Percentiles rank a stretch among this genome's conserved stretches.
These are phyloP conservation scores for Diaporthe citri DNA, from an alignment of 2,329 filamentous ascomycete genomes.

Conservation along the genomic window DNA sequence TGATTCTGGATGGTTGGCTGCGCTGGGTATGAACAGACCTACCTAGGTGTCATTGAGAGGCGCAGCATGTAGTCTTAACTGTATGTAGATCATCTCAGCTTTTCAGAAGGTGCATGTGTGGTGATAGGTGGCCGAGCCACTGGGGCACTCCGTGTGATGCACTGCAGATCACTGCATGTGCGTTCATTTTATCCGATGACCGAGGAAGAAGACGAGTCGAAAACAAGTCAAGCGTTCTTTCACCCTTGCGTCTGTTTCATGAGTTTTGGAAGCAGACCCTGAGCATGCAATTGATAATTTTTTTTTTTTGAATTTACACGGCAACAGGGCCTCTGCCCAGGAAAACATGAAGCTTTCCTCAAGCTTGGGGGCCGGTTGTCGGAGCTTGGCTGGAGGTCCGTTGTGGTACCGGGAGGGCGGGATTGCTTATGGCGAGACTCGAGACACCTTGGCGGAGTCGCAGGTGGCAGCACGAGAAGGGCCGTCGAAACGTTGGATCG, in stretches of 20 bases:
- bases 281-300: constrained; percentile 13
- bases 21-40: background rate
- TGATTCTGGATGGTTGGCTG: background rate
- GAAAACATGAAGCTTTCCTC: constrained; percentile 11
- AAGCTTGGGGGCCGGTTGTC: constrained; percentile 2
- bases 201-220: background rate
- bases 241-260: background rate
- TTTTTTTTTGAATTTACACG: background rate
- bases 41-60: too few species aligned
- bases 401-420: constrained; percentile 20
- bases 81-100: background rate
- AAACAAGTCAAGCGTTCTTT: background rate
- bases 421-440: constrained; percentile 18
- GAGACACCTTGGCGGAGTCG: constrained; percentile 29
- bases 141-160: background rate
- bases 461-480: constrained; percentile 12
- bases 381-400: constrained; percentile 5
- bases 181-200: background rate
- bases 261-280: background rate
- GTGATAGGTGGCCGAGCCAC: background rate
- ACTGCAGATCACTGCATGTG: background rate
- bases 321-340: background rate
- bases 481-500: constrained; percentile 16
- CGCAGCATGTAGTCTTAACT: too few species aligned
- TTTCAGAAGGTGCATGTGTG: background rate